Conservation (phyloP, 2,329 filamentous ascomycete genomes). For the Verticillium klebahnii region DNA sequence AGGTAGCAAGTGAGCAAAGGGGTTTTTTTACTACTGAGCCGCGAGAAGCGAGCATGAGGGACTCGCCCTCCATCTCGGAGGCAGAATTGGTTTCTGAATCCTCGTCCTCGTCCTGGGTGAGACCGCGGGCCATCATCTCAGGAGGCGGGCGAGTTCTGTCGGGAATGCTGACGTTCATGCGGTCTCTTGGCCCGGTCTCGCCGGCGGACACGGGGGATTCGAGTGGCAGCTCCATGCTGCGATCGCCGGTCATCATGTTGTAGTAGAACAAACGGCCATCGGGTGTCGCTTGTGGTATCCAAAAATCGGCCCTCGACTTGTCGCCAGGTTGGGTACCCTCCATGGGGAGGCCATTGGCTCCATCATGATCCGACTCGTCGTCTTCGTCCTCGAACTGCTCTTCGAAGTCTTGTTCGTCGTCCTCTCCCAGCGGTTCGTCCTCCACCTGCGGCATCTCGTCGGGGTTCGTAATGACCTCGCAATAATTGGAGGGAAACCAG, state of each 20-base stretch:
- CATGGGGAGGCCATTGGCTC: constrained; percentile 57
- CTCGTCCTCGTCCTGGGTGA: constrained; percentile 80
- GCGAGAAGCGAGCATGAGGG: constrained; percentile 60
- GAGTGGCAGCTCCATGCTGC: constrained; percentile 88
- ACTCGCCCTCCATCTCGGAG: constrained; percentile 77
- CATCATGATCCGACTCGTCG: constrained; percentile 54
- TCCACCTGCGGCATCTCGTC: constrained; percentile 62
- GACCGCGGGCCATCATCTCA: constrained; percentile 84
- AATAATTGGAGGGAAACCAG: constrained; percentile 99
- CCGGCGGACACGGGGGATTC: constrained; percentile 78
- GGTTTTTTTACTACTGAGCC: constrained; percentile 57
- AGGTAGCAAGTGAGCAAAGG: neutral
- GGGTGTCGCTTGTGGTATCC: constrained; percentile 95
- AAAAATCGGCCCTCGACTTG: constrained; percentile 89
- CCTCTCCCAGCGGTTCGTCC: constrained; percentile 46
- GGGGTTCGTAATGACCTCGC: constrained; percentile 73
- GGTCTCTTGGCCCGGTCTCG: constrained; percentile 82
- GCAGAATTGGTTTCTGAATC: constrained; percentile 82
- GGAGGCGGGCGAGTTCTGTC: constrained; percentile 86
- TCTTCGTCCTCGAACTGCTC: constrained; percentile 64
- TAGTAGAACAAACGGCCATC: constrained; percentile 95
- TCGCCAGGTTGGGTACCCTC: constrained; percentile 59
- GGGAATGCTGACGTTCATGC: constrained; percentile 82
- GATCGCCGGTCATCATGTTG: constrained; percentile 94
- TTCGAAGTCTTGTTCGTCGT: constrained; percentile 60